Base-by-base conservation (phyloP, 2,329 filamentous ascomycete genomes). In the Aspergillus quadricinctus region DNA sequence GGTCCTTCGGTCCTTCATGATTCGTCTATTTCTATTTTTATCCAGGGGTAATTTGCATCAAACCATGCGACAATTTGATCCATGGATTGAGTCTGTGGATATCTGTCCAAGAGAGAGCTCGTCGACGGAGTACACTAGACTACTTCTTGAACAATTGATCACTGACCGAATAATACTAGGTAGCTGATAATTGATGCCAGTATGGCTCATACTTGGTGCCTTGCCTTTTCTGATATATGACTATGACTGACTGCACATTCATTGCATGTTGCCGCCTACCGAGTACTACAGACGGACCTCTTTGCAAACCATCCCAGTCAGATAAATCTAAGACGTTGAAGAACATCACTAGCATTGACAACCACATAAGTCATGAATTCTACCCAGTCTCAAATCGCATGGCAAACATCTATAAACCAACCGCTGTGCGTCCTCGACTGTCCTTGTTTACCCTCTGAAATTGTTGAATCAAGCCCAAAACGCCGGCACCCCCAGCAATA, bases 381-480 rank as follows among this genome's bases (percentile, higher is more conserved):
- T 17, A 37, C 3, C 31, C 14, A 17, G 14, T 37, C 31, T 37
- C 31, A 17, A 21, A 54, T 49, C 9, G 46, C 45, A 14, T 17
- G 7, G 19, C 45, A 6, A 3, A 27, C 50, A 57, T 64, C 75
- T n/a, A 75, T 69, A 8, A 46, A 14, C 71, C 71, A 54, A 73
- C 66, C 3, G 66, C 62, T n/a, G 67, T 67, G 10, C 72, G 69
- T 49, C 67, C 66, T 31, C 73, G 66, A n/a, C 71, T 71, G 50
- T 75, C 72, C 48, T 71, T 70, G 49, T 71, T 73, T 40, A 82
- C 84, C 71, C 83, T 85, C 59, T 86, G 83, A 64, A 88, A 88
- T 65, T 89, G 84, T 67, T 86, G 83, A 55, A 89, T 77, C 62
- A 89, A 70, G 8, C 86, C 86, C 56, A 89, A 70, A 4, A 88